Percentiles rank a stretch among this genome's conserved stretches.
phyloP scores from a whole-genome alignment of 345 rosid species.

The Balakata baccata region DNA sequence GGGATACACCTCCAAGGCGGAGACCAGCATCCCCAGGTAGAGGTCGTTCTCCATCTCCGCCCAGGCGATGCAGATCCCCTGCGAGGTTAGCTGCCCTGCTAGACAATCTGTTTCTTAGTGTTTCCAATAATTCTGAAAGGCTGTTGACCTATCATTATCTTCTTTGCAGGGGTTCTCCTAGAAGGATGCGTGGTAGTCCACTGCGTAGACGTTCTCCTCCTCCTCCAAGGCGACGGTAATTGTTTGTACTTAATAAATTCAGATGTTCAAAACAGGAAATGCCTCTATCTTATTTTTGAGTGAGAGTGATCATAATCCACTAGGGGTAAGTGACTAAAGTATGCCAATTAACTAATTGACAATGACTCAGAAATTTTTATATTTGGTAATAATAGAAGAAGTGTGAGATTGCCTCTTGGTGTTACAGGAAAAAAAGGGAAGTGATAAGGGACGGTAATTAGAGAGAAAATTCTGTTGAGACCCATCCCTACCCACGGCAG shows the following conservation, averaged over 20 bases:
- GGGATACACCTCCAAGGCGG: constrained; percentile 68
- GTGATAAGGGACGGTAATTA: neutral
- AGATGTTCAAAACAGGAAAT: neutral
- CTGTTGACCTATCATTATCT: constrained; percentile 18
- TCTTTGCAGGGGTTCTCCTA: constrained; percentile 61
- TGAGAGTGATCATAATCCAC: neutral
- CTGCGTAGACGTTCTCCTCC: constrained; percentile 81
- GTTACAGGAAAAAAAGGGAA: neutral
- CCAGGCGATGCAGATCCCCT: constrained; percentile 79
- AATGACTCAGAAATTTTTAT: neutral
- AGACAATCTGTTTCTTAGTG: constrained; percentile 6
- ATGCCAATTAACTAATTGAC: neutral
- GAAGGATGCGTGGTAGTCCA: constrained; percentile 89
- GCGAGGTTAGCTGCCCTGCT: constrained; percentile 54
- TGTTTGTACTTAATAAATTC: neutral
- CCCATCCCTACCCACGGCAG: neutral
- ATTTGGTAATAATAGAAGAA: neutral
- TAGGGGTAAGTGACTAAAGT: neutral
- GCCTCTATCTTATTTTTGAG: neutral
- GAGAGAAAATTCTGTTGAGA: neutral
- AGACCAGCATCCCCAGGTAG: constrained; percentile 68
- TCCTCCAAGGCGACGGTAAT: constrained; percentile 83
- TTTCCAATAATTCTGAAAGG: constrained; percentile 14
- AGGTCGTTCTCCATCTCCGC: constrained; percentile 69
- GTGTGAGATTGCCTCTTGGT: neutral